phyloP scores from a whole-genome alignment of 768 basidiomycete genomes.

The Trametes meyenii region DNA sequence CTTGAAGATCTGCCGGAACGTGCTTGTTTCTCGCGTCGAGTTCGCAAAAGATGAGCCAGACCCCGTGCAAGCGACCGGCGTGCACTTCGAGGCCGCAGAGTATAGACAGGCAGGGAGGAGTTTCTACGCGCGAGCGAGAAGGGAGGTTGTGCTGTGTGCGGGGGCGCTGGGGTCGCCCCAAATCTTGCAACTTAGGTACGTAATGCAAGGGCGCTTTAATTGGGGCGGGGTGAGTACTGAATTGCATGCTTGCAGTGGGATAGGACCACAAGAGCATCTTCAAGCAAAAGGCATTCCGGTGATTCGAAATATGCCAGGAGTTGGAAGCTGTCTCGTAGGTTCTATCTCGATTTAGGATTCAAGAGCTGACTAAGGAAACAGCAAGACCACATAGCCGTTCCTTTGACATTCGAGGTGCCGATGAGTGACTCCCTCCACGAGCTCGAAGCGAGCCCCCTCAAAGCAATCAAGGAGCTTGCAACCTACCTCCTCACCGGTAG shows the following conservation, averaged over 20 bases:
- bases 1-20: constrained; percentile 28
- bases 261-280: constrained; percentile 29
- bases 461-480: constrained; percentile 34
- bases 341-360: no score
- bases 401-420: constrained; percentile 37
- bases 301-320: constrained; percentile 28
- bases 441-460: constrained; percentile 30
- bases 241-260: constrained; percentile 18
- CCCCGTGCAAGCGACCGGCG: not conserved
- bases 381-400: constrained; percentile 45
- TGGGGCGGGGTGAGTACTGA: not conserved
- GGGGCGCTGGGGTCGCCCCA: constrained; percentile 25
- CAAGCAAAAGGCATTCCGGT: constrained; percentile 23
- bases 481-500: constrained; percentile 37
- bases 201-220: no score
- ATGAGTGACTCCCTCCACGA: constrained; percentile 36
- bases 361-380: not conserved
- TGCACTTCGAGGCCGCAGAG: constrained; percentile 10
- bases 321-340: constrained; percentile 29
- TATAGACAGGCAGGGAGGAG: constrained; percentile 8
- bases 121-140: constrained; percentile 16
- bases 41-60: not conserved
- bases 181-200: constrained; percentile 27
- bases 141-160: constrained; percentile 25
- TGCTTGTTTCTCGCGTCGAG: constrained; percentile 10